These are phyloP conservation scores for Thalia dealbata DNA, from an alignment of 176 grass and related monocot species.

Conservation along the genomic window DNA sequence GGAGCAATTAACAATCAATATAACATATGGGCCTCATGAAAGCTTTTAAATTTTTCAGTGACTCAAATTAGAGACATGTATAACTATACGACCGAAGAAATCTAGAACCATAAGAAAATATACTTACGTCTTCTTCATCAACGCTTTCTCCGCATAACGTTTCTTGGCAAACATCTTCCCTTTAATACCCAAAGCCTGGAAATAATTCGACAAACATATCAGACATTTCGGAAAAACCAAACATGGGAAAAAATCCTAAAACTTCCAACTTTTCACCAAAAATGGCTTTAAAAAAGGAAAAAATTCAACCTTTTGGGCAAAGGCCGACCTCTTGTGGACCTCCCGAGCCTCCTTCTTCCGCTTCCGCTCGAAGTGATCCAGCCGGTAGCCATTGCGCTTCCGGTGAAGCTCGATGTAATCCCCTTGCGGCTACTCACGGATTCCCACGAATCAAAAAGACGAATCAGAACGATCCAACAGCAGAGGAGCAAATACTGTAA, in stretches of 20 bases:
- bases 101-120: not conserved
- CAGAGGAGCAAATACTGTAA: no score
- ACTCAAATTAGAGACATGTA: not conserved
- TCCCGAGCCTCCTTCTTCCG: constrained; percentile 74
- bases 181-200: constrained; percentile 59
- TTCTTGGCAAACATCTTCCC: constrained; percentile 87
- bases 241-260: not conserved
- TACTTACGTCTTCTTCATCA: constrained; percentile 93
- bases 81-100: not conserved
- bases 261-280: not conserved
- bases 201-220: not conserved
- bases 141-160: constrained; percentile 75
- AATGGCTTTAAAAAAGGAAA: no score
- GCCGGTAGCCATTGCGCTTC: constrained; percentile 77
- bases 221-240: not conserved
- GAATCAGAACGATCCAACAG: not conserved
- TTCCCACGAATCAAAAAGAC: not conserved
- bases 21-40: no score
- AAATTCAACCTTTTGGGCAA: constrained; percentile 42
- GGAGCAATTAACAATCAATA: no score
- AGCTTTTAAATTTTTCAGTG: no score
- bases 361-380: constrained; percentile 61
- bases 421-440: constrained; percentile 47
- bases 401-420: constrained; percentile 69
- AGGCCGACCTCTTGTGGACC: constrained; percentile 45